A percentile compares a stretch with the other conserved stretches of the same genome.
phyloP scores from a whole-genome alignment of 2,329 filamentous ascomycete genomes.

The Monilinia aucupariae region DNA sequence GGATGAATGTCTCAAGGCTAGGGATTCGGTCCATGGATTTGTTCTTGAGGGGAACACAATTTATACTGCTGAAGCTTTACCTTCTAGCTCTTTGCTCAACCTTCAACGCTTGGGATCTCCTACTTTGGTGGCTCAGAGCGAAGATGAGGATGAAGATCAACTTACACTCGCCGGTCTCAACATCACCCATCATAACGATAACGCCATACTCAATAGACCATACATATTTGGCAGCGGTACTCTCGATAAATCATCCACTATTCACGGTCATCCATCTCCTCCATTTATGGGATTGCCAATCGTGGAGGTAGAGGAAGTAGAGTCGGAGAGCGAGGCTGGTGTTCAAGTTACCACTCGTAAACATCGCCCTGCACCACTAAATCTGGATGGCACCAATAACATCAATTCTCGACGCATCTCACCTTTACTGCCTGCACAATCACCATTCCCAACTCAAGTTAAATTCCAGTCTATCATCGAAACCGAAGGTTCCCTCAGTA shows the following conservation, averaged over 20 bases:
- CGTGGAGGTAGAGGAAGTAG: neutral
- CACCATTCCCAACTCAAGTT: slow-evolving; percentile 6
- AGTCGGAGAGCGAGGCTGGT: neutral
- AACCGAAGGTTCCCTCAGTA: neutral
- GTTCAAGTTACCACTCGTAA: neutral
- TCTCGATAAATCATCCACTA: neutral
- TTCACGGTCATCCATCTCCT: slow-evolving; percentile 10
- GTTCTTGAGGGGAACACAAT: neutral
- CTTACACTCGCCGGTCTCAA: neutral
- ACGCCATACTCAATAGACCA: neutral
- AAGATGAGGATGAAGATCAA: neutral
- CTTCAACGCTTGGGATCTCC: neutral
- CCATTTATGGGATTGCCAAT: neutral
- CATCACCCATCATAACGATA: neutral
- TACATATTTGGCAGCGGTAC: neutral
- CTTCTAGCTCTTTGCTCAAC: neutral
- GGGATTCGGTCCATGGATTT: slow-evolving; percentile 20
- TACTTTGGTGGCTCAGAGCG: neutral
- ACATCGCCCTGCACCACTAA: slow-evolving; percentile 6
- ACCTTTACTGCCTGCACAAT: slow-evolving; percentile 8
- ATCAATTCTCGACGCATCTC: neutral
- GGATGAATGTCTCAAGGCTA: slow-evolving; percentile 21
- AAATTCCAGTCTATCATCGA: neutral
- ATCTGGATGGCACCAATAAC: neutral
- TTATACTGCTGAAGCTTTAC: slow-evolving; percentile 16